Conservation (phyloP, 2,329 filamentous ascomycete species). For the Geosmithia morbida region DNA sequence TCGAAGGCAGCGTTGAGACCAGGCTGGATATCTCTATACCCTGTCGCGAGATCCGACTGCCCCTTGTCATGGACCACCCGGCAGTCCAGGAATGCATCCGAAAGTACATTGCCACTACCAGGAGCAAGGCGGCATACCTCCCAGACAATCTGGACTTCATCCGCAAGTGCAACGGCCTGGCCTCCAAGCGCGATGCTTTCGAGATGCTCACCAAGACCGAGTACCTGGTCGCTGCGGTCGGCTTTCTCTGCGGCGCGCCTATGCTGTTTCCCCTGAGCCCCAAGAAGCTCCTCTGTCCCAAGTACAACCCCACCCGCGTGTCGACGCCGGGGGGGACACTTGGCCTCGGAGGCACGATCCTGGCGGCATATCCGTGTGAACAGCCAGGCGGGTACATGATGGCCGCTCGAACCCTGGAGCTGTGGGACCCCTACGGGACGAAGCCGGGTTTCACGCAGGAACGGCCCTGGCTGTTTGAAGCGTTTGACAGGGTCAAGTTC, state of each 20-base stretch:
- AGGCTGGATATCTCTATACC: conserved; percentile 6
- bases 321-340: conserved; percentile 16
- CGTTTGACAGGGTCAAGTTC: conserved; percentile 17
- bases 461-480: conserved; percentile 19
- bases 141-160: conserved; percentile 43
- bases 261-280: conserved; percentile 6
- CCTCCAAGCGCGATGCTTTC: conserved; percentile 13
- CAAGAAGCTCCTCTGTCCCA: conserved; percentile 8
- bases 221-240: conserved; percentile 12
- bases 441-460: conserved; percentile 11
- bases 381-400: conserved; percentile 20
- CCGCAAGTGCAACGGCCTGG: conserved; percentile 19
- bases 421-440: conserved; percentile 16
- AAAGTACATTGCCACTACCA: conserved; percentile 44
- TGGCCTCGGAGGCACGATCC: conserved; percentile 15
- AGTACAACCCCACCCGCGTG: conserved; percentile 14
- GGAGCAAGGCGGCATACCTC: conserved; percentile 43
- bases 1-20: conserved; percentile 6
- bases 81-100: conserved; percentile 19
- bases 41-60: conserved; percentile 12
- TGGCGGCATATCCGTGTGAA: conserved; percentile 16
- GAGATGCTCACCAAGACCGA: conserved; percentile 5
- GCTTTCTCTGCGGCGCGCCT: conserved; percentile 20
- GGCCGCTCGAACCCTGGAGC: conserved; percentile 12
- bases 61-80: conserved; percentile 15